Percentiles rank a stretch among this genome's conserved stretches.
Conservation (phyloP, 306 rosid genomes). For the Glycine tomentella region DNA sequence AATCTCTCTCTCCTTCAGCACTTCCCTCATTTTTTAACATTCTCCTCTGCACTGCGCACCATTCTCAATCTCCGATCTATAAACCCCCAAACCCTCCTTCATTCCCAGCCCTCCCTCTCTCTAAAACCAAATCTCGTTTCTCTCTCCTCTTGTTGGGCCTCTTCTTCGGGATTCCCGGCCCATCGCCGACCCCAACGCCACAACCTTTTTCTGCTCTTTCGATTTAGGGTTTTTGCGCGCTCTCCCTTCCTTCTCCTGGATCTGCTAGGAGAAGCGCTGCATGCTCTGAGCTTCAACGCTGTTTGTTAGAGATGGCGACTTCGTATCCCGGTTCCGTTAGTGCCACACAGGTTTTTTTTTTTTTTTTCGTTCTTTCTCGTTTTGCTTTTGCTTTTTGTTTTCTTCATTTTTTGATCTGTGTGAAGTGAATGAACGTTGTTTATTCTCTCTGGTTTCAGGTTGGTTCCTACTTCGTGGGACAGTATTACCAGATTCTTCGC, state of each 20-base stretch:
- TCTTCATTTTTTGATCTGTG: too few species aligned
- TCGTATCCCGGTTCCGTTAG: constrained; percentile 58
- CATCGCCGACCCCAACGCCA: background rate
- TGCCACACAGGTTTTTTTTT: constrained; percentile 68
- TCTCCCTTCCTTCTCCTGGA: constrained; percentile 33
- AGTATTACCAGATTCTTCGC: constrained; percentile 84
- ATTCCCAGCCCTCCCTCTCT: too few species aligned
- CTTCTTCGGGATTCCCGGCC: background rate
- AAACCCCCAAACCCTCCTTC: too few species aligned
- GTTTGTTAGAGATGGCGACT: constrained; percentile 56
- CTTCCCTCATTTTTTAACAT: background rate
- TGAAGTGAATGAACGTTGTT: too few species aligned
- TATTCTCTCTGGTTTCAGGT: constrained; percentile 54
- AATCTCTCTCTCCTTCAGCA: background rate
- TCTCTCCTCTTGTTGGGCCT: background rate
- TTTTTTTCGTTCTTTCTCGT: background rate
- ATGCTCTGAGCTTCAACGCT: constrained; percentile 29
- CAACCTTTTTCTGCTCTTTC: background rate
- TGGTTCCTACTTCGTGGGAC: constrained; percentile 90
- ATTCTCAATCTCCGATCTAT: constrained; percentile 39
- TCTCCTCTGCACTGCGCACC: background rate
- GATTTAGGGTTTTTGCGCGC: constrained; percentile 55
- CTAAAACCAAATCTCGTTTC: too few species aligned
- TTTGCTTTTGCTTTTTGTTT: too few species aligned
- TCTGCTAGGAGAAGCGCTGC: constrained; percentile 44